phyloP scores from a whole-genome alignment of 2,329 filamentous ascomycete species.

The Botrytis tulipae region DNA sequence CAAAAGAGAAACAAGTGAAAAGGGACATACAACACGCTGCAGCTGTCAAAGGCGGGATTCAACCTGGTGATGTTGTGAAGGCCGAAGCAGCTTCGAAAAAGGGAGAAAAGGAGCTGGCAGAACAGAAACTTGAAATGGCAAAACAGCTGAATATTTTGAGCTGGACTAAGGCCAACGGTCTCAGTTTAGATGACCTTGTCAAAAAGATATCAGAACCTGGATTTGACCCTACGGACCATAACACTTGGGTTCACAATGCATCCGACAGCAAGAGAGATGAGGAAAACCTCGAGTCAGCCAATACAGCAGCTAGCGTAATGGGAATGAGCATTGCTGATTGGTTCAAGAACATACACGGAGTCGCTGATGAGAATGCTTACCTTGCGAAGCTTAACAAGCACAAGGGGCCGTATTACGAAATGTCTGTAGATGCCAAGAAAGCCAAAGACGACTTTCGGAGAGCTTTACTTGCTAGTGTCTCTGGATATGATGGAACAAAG shows the following conservation, averaged over 20 bases:
- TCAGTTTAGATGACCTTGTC: neutral
- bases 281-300: neutral
- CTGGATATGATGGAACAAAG: neutral
- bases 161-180: neutral
- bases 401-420: neutral
- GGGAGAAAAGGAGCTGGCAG: neutral
- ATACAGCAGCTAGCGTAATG: neutral
- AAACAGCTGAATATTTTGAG: neutral
- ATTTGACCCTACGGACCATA: neutral
- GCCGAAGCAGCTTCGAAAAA: neutral
- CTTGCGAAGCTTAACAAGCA: neutral
- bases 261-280: neutral
- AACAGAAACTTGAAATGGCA: neutral
- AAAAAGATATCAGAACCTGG: neutral
- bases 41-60: neutral
- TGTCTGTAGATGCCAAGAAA: neutral
- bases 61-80: neutral
- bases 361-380: neutral
- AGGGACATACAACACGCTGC: neutral
- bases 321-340: neutral
- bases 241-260: neutral
- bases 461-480: neutral
- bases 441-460: neutral
- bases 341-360: neutral
- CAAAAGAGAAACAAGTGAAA: neutral